Conservation (phyloP, 2,329 filamentous ascomycete genomes). For the Aspergillus intermedius region DNA sequence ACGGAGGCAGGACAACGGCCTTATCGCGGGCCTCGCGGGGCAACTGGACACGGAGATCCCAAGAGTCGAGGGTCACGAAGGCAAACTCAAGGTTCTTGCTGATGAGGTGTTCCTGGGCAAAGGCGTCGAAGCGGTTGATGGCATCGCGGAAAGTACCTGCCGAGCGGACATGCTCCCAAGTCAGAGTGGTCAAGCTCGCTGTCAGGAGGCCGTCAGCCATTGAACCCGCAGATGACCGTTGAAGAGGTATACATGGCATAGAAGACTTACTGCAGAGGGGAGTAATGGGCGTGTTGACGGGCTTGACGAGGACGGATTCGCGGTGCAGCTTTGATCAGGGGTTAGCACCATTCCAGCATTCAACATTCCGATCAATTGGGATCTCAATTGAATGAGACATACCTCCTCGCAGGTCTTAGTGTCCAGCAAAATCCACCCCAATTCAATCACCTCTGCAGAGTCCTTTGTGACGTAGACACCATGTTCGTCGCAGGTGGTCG, state of each 20-base stretch:
- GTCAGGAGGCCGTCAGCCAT: conserved; percentile 24
- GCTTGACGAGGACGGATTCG: conserved; percentile 94
- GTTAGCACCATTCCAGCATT: conserved; percentile 2
- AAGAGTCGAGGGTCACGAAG: conserved; percentile 96
- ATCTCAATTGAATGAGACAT: conserved; percentile 28
- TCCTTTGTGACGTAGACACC: conserved; percentile 99
- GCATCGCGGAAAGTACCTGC: conserved; percentile 96
- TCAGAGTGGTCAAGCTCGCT: conserved; percentile 96
- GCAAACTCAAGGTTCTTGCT: conserved; percentile 93
- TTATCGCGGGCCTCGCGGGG: conserved; percentile 97
- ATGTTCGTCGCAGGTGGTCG: conserved; percentile 97
- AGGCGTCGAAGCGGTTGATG: conserved; percentile 88
- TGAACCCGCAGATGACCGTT: conserved; percentile 16
- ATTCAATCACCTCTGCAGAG: conserved; percentile 97
- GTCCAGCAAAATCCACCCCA: conserved; percentile 95
- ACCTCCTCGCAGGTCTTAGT: conserved; percentile 91
- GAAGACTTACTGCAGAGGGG: conserved; percentile 87
- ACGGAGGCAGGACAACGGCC: conserved; percentile 89
- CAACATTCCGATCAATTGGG: background rate
- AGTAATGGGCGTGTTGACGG: conserved; percentile 96
- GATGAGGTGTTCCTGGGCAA: conserved; percentile 84
- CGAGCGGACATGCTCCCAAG: conserved; percentile 97
- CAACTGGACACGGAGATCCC: conserved; percentile 96
- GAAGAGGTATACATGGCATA: background rate
- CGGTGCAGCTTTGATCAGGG: conserved; percentile 66